These are phyloP conservation scores for Talaromyces verruculosus DNA, from an alignment of 2,329 filamentous ascomycete species.

Conservation along the genomic window DNA sequence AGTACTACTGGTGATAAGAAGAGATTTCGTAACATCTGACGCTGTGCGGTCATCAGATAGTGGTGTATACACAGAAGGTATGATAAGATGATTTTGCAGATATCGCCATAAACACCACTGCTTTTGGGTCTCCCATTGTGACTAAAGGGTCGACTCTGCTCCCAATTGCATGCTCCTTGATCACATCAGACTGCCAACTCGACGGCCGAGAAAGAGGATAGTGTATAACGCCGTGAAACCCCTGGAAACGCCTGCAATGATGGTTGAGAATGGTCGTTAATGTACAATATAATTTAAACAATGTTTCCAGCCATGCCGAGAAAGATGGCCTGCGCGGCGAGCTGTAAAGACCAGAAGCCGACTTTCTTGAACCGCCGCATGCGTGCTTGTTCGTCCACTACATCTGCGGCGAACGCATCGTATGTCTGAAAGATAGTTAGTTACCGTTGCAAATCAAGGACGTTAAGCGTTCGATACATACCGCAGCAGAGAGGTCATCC, in stretches of 20 bases:
- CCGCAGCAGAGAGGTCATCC: conserved; percentile 87
- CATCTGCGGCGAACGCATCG: conserved; percentile 86
- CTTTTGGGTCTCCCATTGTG: neutral
- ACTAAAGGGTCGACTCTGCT: neutral
- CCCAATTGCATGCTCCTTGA: neutral
- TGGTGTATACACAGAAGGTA: neutral
- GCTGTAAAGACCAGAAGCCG: conserved; percentile 89
- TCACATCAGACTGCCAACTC: neutral
- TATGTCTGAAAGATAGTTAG: conserved; percentile 62
- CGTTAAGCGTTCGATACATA: conserved; percentile 33
- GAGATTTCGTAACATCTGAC: conserved; percentile 6
- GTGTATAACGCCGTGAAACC: neutral
- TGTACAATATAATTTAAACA: conserved; percentile 44
- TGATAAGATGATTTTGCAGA: neutral
- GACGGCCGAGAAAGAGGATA: neutral
- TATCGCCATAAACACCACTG: neutral
- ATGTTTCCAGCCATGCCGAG: conserved; percentile 89
- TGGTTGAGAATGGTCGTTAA: conserved; percentile 9
- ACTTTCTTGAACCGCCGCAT: conserved; percentile 90
- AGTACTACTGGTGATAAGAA: neutral
- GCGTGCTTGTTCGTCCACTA: conserved; percentile 83
- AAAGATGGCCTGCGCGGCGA: conserved; percentile 90
- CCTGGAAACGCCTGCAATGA: conserved; percentile 19
- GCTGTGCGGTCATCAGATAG: neutral
- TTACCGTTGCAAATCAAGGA: conserved; percentile 11